Evolutionary conservation across 1,139 yeast species (phyloP), one percentile per base, ranked within the genome.

Genomic region (Hansenula anomala): DNA sequence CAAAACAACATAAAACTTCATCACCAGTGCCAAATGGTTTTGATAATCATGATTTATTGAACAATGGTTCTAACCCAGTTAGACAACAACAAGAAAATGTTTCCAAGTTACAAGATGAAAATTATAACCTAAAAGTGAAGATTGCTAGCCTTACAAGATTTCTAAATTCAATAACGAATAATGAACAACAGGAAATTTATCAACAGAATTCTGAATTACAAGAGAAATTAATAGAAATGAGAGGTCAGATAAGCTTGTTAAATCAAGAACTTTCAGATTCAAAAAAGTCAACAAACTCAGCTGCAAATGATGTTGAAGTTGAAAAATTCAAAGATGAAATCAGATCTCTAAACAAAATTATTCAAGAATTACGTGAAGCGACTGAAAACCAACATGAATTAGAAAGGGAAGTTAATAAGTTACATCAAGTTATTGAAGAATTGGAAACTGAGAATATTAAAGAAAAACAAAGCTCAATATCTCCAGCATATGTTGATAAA

Each of bases 41-140:
- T 36, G 44, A 44, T 5, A 41, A 36, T 27, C 50, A 44, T 19
- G 50, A 49, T 19, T 36, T 50, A 36, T 49, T 64, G 17, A 53
- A 50, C 37, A 57, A 59, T 33, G 69, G 71, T 3, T 63, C 73
- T 1, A 69, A 71, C 42, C 73, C 75, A 20, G 52, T 81, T 13
- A 75, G 69, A 44, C 78, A 71, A 45, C 85, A 79, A 49, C 78
- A 75, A 47, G 69, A 70, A 34, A 65, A 69, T 33, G 62, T 75
- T 29, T 67, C 74, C 34, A 64, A 64, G 36, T 61, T 81, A 34
- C 71, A 75, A 45, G 68, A 73, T 22, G 89, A 83, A 40, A 83
- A 81, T 48, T 74, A 79, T 52, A 74, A 78, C 47, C 64, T 84
- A 48, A 75, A 77, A 52, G 68, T 82, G 31, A 78, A 79, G 48